Evolutionary conservation across 1,284 basidiomycete species (phyloP), one percentile per base, ranked within the genome.

Genomic region (Mycosarcoma mackinlayi): DNA sequence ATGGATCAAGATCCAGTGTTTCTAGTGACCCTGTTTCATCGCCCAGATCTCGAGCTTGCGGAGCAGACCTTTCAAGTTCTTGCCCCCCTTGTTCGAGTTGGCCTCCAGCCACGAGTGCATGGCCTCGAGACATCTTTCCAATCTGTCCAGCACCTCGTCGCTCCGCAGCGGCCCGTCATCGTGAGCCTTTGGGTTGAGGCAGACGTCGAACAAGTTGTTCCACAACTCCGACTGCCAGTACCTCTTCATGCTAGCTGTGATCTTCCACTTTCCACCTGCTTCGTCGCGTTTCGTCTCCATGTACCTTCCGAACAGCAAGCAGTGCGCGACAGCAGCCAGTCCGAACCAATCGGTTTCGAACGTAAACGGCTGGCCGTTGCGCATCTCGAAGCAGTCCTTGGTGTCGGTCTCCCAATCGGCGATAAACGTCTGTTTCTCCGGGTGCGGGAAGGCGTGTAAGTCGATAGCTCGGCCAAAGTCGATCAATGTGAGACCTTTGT

Each of bases 401-500:
- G 40, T 37, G 38, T 75, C 76, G 3, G 77, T 57, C 5, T 89
- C 88, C 94, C 95, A 97, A 71, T 96, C 92, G 3, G 91, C 91
- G 40, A 91, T 83, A 84, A 93, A 98, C 35, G 86, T 86, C 84
- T 97, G 94, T 0, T 86, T 87, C 1, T 31, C 38, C 13, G 33
- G 14, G 21, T 44, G 33, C 0, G 85, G 83, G 6, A 91, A 91
- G 84, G 92, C 96, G 34, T 87, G 85, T 23, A 90, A 90, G 81
- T 99, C 95, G 81, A 97, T 90, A 1, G 92, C 90, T 33, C 95
- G 89, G 9, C 96, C 96, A 84, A 98, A 98, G 85, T 98, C 96
- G 81, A 98, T 97, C 59, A 98, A 85, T 78, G 89, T 91, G 77
- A 99, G 85, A 13, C 96, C 96, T 82, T 96, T 94, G 82, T 85